Percentiles rank a stretch among this genome's conserved stretches.
phyloP scores from a whole-genome alignment of 2,329 filamentous ascomycete genomes.

The Arthrobotrys sinensis region DNA sequence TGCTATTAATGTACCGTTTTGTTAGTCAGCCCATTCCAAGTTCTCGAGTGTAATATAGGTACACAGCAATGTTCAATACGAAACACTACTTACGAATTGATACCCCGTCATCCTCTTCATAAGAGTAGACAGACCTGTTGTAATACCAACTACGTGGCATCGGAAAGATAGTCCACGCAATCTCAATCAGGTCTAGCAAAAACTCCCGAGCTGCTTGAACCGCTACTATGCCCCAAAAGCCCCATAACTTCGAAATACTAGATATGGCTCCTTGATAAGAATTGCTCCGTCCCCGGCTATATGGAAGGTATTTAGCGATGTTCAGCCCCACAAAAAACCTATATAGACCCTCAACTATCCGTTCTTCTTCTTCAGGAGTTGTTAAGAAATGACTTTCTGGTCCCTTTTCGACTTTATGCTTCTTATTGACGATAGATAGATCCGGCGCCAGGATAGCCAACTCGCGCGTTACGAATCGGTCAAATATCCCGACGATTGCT shows the following conservation, averaged over 20 bases:
- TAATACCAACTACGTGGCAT: too few species aligned
- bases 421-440: not conserved
- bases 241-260: not conserved
- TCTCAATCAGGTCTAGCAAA: not conserved
- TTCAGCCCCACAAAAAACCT: conserved; percentile 2
- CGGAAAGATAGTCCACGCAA: not conserved
- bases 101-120: not conserved
- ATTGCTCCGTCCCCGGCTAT: too few species aligned
- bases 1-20: not conserved
- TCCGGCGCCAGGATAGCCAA: not conserved
- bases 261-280: not conserved
- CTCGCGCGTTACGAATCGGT: not conserved
- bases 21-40: too few species aligned
- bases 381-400: not conserved
- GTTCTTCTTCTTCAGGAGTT: not conserved
- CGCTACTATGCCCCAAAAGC: not conserved
- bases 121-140: too few species aligned
- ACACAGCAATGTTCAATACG: too few species aligned
- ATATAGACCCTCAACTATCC: not conserved
- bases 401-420: not conserved
- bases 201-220: not conserved
- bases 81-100: not conserved
- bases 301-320: not conserved
- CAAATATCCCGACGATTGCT: not conserved
- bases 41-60: too few species aligned